Percentiles rank a stretch among this genome's conserved stretches.
phyloP scores from a whole-genome alignment of 108 stramenopile species.

The Cylindrotheca closterium region DNA sequence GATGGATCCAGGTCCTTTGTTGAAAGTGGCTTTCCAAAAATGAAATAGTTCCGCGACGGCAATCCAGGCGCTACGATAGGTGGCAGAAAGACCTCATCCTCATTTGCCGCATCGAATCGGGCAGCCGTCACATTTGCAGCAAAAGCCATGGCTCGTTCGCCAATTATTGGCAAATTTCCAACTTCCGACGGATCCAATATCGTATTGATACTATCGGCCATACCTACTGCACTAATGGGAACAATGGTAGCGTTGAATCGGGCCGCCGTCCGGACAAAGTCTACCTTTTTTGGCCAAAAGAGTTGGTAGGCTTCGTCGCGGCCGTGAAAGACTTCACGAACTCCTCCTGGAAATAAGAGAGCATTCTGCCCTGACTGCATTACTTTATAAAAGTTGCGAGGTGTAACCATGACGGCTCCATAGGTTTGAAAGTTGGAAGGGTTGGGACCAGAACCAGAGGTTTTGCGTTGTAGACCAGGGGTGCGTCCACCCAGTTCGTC shows the following conservation, averaged over 20 bases:
- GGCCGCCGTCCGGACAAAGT: conserved; percentile 92
- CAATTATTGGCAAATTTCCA: conserved; percentile 68
- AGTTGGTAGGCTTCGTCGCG: conserved; percentile 83
- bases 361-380: conserved; percentile 80
- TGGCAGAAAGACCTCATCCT: conserved; percentile 65
- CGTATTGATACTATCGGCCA: conserved; percentile 74
- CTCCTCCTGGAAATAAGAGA: conserved; percentile 93
- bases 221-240: conserved; percentile 87
- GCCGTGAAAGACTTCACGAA: conserved; percentile 81
- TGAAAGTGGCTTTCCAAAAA: conserved; percentile 75
- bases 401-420: conserved; percentile 92
- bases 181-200: conserved; percentile 69
- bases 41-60: conserved; percentile 84
- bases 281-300: conserved; percentile 91
- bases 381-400: conserved; percentile 86
- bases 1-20: conserved; percentile 59
- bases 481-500: conserved; percentile 44
- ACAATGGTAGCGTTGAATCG: conserved; percentile 91
- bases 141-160: conserved; percentile 51
- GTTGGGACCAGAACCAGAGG: conserved; percentile 3
- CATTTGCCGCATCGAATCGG: conserved; percentile 54
- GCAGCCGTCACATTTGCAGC: conserved; percentile 51
- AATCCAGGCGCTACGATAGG: conserved; percentile 66
- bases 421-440: conserved; percentile 63
- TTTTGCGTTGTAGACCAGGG: conserved; percentile 25